Conservation (phyloP, 192 early-diverging fungal species). For the Dimargaris verticillata region DNA sequence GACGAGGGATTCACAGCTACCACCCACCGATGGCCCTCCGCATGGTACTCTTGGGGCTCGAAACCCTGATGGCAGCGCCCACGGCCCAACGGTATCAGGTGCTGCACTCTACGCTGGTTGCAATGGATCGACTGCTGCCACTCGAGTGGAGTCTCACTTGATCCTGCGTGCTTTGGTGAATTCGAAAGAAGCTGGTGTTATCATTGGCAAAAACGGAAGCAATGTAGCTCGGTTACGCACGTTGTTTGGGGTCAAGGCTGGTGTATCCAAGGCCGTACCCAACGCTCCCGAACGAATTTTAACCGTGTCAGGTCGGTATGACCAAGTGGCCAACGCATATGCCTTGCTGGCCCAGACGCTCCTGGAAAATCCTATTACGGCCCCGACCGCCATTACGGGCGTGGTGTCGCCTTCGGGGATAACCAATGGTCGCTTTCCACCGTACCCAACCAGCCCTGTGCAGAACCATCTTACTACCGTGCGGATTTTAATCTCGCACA, state of each 20-base stretch:
- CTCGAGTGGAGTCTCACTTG: constrained; percentile 31
- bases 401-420: constrained; percentile 23
- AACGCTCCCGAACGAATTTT: constrained; percentile 76
- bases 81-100: too few relatives aligned
- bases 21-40: too few relatives aligned
- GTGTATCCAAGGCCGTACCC: constrained; percentile 77
- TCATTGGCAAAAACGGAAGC: constrained; percentile 75
- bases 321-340: constrained; percentile 67
- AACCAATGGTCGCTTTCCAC: constrained; percentile 16
- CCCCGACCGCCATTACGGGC: constrained; percentile 15
- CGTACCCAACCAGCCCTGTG: background rate
- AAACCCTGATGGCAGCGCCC: too few relatives aligned
- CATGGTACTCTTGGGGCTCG: too few relatives aligned
- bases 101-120: too few relatives aligned
- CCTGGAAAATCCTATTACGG: constrained; percentile 54
- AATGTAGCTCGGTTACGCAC: constrained; percentile 82
- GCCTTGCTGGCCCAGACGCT: constrained; percentile 63
- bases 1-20: too few relatives aligned
- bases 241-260: constrained; percentile 71
- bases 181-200: constrained; percentile 86
- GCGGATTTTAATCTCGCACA: constrained; percentile 79
- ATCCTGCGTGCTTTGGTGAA: constrained; percentile 80
- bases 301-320: constrained; percentile 51
- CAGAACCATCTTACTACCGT: constrained; percentile 35
- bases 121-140: too few relatives aligned